phyloP scores from a whole-genome alignment of 169 alveolate genomes.

The Plasmodium malariae region DNA sequence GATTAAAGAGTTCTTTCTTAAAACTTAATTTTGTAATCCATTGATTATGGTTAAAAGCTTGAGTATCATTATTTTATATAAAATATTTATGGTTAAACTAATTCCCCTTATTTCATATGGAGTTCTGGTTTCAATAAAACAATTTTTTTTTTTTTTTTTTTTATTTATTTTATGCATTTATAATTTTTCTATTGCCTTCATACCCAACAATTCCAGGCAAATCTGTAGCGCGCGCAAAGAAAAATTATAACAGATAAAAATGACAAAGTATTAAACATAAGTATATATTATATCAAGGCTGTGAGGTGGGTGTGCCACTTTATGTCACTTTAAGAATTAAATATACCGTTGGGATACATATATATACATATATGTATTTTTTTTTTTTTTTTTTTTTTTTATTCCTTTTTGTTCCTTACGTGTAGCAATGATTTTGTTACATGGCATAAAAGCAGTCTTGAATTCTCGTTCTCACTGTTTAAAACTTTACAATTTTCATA shows the following conservation, averaged over 20 bases:
- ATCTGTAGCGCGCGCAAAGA: slow-evolving; percentile 16
- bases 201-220: slow-evolving; percentile 35
- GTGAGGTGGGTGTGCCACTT: background rate
- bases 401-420: slow-evolving; percentile 83
- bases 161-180: background rate
- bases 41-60: too few species aligned
- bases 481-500: slow-evolving; percentile 95
- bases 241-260: background rate
- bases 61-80: too few species aligned
- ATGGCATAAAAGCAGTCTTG: slow-evolving; percentile 93
- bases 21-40: too few species aligned
- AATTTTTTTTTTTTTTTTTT: background rate
- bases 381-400: slow-evolving; percentile 80
- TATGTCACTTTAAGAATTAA: too few species aligned
- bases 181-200: slow-evolving; percentile 66
- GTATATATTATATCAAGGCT: background rate
- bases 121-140: too few species aligned
- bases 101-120: too few species aligned
- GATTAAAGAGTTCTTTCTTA: too few species aligned
- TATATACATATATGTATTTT: slow-evolving; percentile 75
- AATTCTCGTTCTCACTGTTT: slow-evolving; percentile 91
- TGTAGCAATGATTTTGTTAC: slow-evolving; percentile 91
- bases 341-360: too few species aligned
- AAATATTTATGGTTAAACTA: too few species aligned
- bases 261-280: slow-evolving; percentile 12